Conservation (phyloP, 805 yeast species). For the Candida sithepensis region DNA sequence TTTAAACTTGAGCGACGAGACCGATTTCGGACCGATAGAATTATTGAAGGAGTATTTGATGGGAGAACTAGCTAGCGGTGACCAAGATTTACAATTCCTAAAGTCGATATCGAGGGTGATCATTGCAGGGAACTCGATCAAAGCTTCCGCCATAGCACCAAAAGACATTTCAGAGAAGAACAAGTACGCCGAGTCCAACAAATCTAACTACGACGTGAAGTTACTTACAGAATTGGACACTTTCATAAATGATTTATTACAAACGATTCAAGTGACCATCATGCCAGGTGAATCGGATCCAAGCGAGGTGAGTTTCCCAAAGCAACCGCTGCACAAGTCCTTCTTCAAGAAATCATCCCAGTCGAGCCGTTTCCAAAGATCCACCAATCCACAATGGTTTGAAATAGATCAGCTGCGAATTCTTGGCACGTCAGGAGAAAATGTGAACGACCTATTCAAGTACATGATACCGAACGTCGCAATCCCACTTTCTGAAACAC, state of each 20-base stretch:
- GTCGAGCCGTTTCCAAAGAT: slow-evolving; percentile 36
- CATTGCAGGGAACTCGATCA: slow-evolving; percentile 67
- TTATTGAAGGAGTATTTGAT: slow-evolving; percentile 63
- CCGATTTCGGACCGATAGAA: slow-evolving; percentile 45
- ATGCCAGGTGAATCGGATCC: slow-evolving; percentile 90
- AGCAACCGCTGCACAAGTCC: slow-evolving; percentile 82
- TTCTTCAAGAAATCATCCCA: slow-evolving; percentile 46
- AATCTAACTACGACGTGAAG: slow-evolving; percentile 46
- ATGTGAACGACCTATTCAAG: slow-evolving; percentile 69
- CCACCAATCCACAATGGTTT: slow-evolving; percentile 75
- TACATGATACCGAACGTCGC: slow-evolving; percentile 48
- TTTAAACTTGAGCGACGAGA: slow-evolving; percentile 45
- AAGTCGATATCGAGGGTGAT: slow-evolving; percentile 45
- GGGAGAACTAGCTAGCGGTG: slow-evolving; percentile 53
- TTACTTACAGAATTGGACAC: slow-evolving; percentile 55
- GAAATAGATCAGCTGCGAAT: slow-evolving; percentile 53
- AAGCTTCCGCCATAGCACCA: slow-evolving; percentile 18
- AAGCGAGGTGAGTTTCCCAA: slow-evolving; percentile 80
- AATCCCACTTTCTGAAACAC: slow-evolving; percentile 10
- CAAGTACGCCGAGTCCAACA: slow-evolving; percentile 49
- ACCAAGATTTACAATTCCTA: slow-evolving; percentile 14
- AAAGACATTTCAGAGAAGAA: slow-evolving; percentile 28
- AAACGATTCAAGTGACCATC: slow-evolving; percentile 63
- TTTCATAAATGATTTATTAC: slow-evolving; percentile 52
- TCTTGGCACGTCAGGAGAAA: slow-evolving; percentile 82